These are phyloP conservation scores for Laburnicola sp. DNA, from an alignment of 2,329 filamentous ascomycete genomes.

Conservation along the genomic window DNA sequence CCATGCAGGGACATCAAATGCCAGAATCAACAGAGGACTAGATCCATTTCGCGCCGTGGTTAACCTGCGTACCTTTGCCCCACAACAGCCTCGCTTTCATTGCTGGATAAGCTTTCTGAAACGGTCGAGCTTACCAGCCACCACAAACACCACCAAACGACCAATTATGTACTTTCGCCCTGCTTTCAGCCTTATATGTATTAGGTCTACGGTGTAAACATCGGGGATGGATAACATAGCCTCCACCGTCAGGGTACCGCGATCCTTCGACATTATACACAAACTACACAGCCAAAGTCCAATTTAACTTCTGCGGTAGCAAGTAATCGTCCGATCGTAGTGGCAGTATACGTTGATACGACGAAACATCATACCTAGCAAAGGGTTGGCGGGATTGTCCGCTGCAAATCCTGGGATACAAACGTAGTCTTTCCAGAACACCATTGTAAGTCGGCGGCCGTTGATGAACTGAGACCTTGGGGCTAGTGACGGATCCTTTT, in stretches of 20 bases:
- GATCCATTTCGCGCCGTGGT: too few species aligned
- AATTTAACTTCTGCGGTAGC: not conserved
- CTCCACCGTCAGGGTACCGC: too few species aligned
- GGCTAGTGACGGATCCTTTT: conserved; percentile 9
- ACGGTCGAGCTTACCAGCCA: conserved; percentile 10
- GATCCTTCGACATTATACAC: conserved; percentile 12
- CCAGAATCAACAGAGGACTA: too few species aligned
- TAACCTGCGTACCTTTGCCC: too few species aligned
- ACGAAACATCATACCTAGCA: not conserved
- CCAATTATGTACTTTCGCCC: conserved; percentile 10
- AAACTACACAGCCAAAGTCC: conserved; percentile 8
- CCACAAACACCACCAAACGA: too few species aligned
- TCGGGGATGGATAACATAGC: conserved; percentile 21
- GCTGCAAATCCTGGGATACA: too few species aligned
- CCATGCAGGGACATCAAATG: too few species aligned
- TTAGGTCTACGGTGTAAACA: conserved; percentile 18
- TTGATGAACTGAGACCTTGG: conserved; percentile 9
- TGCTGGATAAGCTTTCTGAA: conserved; percentile 1
- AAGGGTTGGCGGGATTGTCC: conserved; percentile 1
- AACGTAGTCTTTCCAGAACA: too few species aligned
- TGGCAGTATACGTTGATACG: not conserved
- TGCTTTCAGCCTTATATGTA: conserved; percentile 30
- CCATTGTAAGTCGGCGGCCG: not conserved
- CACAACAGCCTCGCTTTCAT: not conserved
- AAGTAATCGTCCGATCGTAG: not conserved